A percentile compares a stretch with the other conserved stretches of the same genome.
phyloP scores from a whole-genome alignment of 257 asterid species.

The Solanum appendiculatum region DNA sequence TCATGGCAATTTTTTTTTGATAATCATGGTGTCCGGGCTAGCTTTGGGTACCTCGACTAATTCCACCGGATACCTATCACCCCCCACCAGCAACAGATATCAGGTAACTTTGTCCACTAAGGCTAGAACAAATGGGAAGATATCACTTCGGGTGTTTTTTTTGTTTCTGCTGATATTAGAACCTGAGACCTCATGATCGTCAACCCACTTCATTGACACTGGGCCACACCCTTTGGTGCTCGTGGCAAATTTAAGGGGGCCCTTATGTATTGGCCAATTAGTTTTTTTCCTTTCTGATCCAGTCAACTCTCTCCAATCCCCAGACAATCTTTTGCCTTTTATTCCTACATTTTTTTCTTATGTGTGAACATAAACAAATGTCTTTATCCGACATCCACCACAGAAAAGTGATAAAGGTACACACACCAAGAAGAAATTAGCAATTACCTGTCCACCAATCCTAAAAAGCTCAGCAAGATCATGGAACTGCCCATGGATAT shows the following conservation, averaged over 20 bases:
- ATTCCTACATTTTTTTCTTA: not conserved
- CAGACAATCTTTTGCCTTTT: not conserved
- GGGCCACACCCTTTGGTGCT: not conserved
- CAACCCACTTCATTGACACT: not conserved
- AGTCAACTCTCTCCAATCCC: not conserved
- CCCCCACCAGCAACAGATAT: not conserved
- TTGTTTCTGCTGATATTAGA: not conserved
- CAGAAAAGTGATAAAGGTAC: not conserved
- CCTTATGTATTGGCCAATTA: not conserved
- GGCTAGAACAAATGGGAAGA: not conserved
- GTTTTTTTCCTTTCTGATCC: not conserved
- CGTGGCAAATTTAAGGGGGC: not conserved
- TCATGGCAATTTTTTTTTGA: not conserved
- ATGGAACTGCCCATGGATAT: slow-evolving; percentile 95
- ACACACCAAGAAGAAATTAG: not conserved
- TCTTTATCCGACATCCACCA: not conserved
- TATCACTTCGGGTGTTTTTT: not conserved
- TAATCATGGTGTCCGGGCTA: not conserved
- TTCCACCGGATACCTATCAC: not conserved
- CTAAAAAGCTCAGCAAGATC: slow-evolving; percentile 95
- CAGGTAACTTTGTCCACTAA: not conserved
- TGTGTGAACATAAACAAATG: too few species aligned
- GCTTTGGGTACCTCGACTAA: not conserved
- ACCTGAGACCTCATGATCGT: not conserved
- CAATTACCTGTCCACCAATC: slow-evolving; percentile 90